These are phyloP conservation scores for Syzygium grande DNA, from an alignment of 345 rosid genomes.

Conservation along the genomic window DNA sequence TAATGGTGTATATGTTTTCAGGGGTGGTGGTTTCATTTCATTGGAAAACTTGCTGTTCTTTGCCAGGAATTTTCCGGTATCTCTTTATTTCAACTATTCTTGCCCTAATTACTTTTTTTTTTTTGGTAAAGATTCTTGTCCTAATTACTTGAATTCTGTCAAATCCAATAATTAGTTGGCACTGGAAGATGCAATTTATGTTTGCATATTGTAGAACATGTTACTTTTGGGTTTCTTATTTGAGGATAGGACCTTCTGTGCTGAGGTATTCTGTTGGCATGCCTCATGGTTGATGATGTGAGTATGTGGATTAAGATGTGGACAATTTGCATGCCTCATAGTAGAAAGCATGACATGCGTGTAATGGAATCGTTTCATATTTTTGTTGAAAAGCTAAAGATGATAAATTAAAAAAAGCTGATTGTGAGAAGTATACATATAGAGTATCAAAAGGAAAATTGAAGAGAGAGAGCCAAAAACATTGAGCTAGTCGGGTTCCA, in stretches of 20 bases:
- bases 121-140: too few species aligned
- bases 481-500: not conserved
- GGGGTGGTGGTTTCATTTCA: slow-evolving; percentile 99
- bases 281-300: not conserved
- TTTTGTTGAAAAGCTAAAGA: not conserved
- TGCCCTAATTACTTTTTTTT: not conserved
- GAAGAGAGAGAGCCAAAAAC: too few species aligned
- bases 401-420: not conserved
- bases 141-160: not conserved
- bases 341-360: not conserved
- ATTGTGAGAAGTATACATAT: not conserved
- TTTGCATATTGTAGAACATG: not conserved
- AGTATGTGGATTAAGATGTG: not conserved
- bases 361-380: not conserved
- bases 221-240: not conserved
- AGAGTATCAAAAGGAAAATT: not conserved
- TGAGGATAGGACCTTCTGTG: not conserved
- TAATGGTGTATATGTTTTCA: slow-evolving; percentile 9
- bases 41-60: slow-evolving; percentile 93
- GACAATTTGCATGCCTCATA: not conserved
- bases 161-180: not conserved
- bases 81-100: not conserved
- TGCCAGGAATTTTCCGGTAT: slow-evolving; percentile 78
- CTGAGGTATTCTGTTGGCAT: not conserved
- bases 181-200: not conserved